Conservation (phyloP, 169 alveolate species). For the Plasmodium ovale region DNA sequence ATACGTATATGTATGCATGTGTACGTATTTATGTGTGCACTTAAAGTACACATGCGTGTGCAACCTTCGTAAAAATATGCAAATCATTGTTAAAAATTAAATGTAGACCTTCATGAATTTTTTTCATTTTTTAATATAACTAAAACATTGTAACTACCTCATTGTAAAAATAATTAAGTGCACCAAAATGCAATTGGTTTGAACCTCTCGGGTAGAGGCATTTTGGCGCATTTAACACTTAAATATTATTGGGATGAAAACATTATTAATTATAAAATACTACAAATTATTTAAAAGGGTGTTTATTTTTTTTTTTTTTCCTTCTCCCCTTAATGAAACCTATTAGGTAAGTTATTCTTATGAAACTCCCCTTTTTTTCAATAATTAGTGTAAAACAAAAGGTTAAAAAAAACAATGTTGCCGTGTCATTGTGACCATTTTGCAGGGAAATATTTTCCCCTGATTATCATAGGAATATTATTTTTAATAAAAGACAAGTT, state of each 20-base stretch:
- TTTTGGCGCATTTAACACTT: neutral
- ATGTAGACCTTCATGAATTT: conserved; percentile 1
- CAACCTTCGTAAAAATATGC: conserved; percentile 27
- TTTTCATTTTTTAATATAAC: conserved; percentile 2
- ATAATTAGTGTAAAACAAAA: too few relatives aligned
- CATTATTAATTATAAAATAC: neutral
- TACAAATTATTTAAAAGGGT: neutral
- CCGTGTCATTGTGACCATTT: too few relatives aligned
- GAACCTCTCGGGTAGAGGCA: neutral
- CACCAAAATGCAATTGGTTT: neutral
- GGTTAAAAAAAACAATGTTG: too few relatives aligned
- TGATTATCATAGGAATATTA: neutral
- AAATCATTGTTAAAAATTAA: conserved; percentile 8
- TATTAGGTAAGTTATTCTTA: neutral
- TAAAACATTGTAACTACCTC: neutral
- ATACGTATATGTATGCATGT: neutral
- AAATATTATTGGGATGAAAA: neutral
- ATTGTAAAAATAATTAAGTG: conserved; percentile 9
- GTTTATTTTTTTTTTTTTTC: neutral
- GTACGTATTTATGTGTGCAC: conserved; percentile 2
- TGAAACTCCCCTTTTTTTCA: neutral
- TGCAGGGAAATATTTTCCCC: neutral
- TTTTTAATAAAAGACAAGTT: conserved; percentile 7
- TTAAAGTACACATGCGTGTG: neutral
- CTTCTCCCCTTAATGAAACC: neutral